These are phyloP conservation scores for Didymella lethalis DNA, from an alignment of 2,329 filamentous ascomycete genomes.

Conservation along the genomic window DNA sequence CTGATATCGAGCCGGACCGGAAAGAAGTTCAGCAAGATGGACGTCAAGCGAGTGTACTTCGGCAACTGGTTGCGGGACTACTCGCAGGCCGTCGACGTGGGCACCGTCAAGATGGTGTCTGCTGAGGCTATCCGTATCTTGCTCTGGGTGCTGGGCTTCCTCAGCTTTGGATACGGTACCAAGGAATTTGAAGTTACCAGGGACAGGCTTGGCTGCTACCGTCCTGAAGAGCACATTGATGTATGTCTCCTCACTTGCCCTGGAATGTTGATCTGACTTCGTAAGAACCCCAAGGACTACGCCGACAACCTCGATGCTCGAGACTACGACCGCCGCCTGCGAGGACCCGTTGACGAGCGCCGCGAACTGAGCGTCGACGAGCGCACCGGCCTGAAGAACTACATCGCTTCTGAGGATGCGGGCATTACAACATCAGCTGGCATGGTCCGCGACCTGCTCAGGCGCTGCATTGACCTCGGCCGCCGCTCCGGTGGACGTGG, in stretches of 20 bases:
- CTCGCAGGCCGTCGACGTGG: conserved; percentile 91
- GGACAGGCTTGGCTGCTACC: conserved; percentile 80
- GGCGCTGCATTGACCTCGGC: conserved; percentile 78
- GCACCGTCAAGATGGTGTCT: conserved; percentile 88
- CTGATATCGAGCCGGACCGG: conserved; percentile 69
- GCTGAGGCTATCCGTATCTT: conserved; percentile 90
- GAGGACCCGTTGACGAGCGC: conserved; percentile 80
- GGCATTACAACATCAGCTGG: conserved; percentile 83
- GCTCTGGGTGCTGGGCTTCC: conserved; percentile 87
- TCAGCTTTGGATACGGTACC: conserved; percentile 85
- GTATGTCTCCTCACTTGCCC: conserved; percentile 21
- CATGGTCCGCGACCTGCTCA: conserved; percentile 77
- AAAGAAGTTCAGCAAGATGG: conserved; percentile 89
- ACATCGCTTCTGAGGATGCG: conserved; percentile 84
- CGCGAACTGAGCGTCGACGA: conserved; percentile 81
- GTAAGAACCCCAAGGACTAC: conserved; percentile 64
- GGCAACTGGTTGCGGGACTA: conserved; percentile 96
- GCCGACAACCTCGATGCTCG: conserved; percentile 87
- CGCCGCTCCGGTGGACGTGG: conserved; percentile 76
- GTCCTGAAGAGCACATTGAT: conserved; percentile 77
- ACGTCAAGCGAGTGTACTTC: conserved; percentile 90
- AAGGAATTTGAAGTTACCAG: conserved; percentile 85
- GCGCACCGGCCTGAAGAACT: conserved; percentile 77
- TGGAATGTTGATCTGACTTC: conserved; percentile 13
- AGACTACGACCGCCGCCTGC: conserved; percentile 80